Percentiles rank a stretch among this genome's conserved stretches.
Conservation (phyloP, 2,329 filamentous ascomycete genomes). For the Fusarium sp. region DNA sequence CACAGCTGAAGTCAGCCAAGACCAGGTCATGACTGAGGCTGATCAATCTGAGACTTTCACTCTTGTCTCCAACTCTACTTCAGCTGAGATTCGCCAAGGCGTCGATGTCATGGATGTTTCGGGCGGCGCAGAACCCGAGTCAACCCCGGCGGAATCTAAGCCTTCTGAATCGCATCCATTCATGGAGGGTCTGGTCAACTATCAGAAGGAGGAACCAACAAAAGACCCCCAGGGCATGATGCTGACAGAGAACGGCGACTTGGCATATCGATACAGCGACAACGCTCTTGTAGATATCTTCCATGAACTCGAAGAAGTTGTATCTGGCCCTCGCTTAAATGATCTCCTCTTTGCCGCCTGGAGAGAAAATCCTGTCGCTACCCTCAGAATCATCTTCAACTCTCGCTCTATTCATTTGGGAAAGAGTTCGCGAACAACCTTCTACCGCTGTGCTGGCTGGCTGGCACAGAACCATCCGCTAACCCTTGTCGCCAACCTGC, state of each 20-base stretch:
- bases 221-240: conserved; percentile 57
- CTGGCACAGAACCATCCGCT: conserved; percentile 65
- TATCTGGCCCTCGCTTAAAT: conserved; percentile 54
- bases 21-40: conserved; percentile 27
- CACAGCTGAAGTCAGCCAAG: not conserved
- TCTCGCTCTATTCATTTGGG: conserved; percentile 71
- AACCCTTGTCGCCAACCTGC: conserved; percentile 65
- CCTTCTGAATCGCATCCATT: conserved; percentile 46
- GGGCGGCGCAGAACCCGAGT: not conserved
- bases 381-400: conserved; percentile 71
- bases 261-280: conserved; percentile 61
- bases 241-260: conserved; percentile 64
- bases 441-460: conserved; percentile 69
- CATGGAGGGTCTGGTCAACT: conserved; percentile 51
- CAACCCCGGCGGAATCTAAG: conserved; percentile 1
- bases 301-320: conserved; percentile 60
- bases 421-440: conserved; percentile 61
- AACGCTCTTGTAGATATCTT: conserved; percentile 66
- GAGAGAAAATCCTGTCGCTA: conserved; percentile 60
- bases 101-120: conserved; percentile 32
- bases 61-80: conserved; percentile 45
- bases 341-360: conserved; percentile 62
- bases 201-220: conserved; percentile 22
- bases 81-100: conserved; percentile 42
- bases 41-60: conserved; percentile 46